Percentiles rank a stretch among this genome's conserved stretches.
Conservation (phyloP, 805 yeast species). For the Candida berthetii region DNA sequence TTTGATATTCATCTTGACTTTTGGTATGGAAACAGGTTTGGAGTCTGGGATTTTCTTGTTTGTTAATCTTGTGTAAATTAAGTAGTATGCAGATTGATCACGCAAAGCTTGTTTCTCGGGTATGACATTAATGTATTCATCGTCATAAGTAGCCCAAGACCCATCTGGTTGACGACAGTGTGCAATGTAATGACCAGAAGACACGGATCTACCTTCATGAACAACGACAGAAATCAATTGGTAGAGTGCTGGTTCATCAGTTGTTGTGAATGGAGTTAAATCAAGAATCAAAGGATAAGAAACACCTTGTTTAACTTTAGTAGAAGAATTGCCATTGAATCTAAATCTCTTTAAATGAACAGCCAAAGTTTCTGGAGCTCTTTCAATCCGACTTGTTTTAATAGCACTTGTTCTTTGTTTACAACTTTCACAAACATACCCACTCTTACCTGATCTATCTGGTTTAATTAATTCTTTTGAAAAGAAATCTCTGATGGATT, state of each 20-base stretch:
- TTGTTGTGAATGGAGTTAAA: constrained; percentile 54
- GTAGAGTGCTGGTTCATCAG: constrained; percentile 46
- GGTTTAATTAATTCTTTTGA: constrained; percentile 70
- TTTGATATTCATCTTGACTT: too few species aligned
- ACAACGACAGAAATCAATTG: constrained; percentile 79
- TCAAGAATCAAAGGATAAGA: constrained; percentile 75
- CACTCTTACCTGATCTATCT: constrained; percentile 62
- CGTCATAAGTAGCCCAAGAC: constrained; percentile 91
- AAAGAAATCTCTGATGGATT: constrained; percentile 76
- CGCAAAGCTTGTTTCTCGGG: constrained; percentile 68
- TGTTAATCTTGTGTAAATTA: constrained; percentile 75
- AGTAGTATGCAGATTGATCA: constrained; percentile 87
- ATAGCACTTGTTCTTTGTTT: constrained; percentile 68
- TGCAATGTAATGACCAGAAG: constrained; percentile 90
- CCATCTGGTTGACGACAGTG: constrained; percentile 91
- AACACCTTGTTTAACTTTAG: constrained; percentile 85
- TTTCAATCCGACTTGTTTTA: constrained; percentile 65
- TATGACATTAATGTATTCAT: constrained; percentile 74
- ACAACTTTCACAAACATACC: constrained; percentile 88
- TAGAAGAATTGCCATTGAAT: constrained; percentile 72
- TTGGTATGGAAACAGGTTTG: too few species aligned
- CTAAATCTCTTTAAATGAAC: constrained; percentile 89
- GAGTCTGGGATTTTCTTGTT: constrained; percentile 32
- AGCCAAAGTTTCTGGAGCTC: constrained; percentile 83
- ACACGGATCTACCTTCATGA: constrained; percentile 90